A percentile compares a stretch with the other conserved stretches of the same genome.
phyloP scores from a whole-genome alignment of 495 filamentous ascomycete genomes.

The Friedmanniomyces simplex region DNA sequence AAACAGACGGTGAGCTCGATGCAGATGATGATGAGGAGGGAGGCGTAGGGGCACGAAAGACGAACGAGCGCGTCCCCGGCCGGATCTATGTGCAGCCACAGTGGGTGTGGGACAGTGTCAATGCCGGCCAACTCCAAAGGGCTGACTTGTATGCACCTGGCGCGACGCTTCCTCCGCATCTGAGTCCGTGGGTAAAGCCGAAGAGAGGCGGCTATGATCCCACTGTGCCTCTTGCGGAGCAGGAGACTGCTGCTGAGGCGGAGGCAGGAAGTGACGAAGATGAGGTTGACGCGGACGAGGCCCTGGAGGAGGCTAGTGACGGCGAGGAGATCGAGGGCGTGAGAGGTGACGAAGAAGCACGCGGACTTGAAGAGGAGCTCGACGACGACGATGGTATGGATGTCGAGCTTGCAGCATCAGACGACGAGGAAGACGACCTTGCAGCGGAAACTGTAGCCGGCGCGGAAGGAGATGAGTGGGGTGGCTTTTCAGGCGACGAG shows the following conservation, averaged over 20 bases:
- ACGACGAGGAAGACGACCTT: slow-evolving; percentile 42
- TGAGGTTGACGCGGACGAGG: slow-evolving; percentile 31
- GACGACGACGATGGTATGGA: slow-evolving; percentile 45
- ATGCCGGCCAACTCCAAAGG: slow-evolving; percentile 74
- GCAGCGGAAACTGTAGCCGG: slow-evolving; percentile 31
- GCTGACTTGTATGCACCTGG: slow-evolving; percentile 86
- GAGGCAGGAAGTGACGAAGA: slow-evolving; percentile 51
- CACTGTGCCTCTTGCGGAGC: slow-evolving; percentile 59
- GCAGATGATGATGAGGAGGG: slow-evolving; percentile 10
- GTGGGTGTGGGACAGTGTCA: slow-evolving; percentile 96
- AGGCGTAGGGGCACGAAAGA: slow-evolving; percentile 32
- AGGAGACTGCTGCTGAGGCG: slow-evolving; percentile 64
- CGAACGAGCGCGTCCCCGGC: slow-evolving; percentile 60
- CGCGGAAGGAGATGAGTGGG: slow-evolving; percentile 26
- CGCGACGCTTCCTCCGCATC: slow-evolving; percentile 77
- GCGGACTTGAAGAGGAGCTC: slow-evolving; percentile 26
- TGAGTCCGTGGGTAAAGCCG: slow-evolving; percentile 91
- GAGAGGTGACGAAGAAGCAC: slow-evolving; percentile 31
- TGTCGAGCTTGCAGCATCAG: slow-evolving; percentile 38
- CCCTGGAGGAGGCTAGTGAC: slow-evolving; percentile 36
- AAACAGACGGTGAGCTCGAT: slow-evolving; percentile 43
- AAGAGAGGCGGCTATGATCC: slow-evolving; percentile 82
- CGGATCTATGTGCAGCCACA: slow-evolving; percentile 91
- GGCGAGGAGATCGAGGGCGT: slow-evolving; percentile 28
- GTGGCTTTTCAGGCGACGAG: slow-evolving; percentile 43